Percentiles rank a stretch among this genome's conserved stretches.
Evolutionary conservation across 129 eudicot species (phyloP).

Genomic region (Daucus carota): DH1_v3.0 NC_030387.2:11451501-11452000

Average conservation of each 20-base stretch:
- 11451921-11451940: not conserved
- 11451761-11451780: conserved; percentile 91
- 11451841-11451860: not conserved
- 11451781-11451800: conserved; percentile 85
- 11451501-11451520: not conserved
- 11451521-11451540: not conserved
- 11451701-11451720: conserved; percentile 98
- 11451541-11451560: too few relatives aligned
- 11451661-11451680: not conserved
- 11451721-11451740: conserved; percentile 86
- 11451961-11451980: too few relatives aligned
- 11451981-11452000: too few relatives aligned
- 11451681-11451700: conserved; percentile 2
- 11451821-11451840: not conserved
- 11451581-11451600: too few relatives aligned
- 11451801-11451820: conserved; percentile 58
- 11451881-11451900: not conserved
- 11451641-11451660: not conserved
- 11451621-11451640: not conserved
- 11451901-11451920: not conserved
- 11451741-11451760: conserved; percentile 49
- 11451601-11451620: not conserved
- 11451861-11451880: not conserved
- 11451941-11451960: too few relatives aligned
- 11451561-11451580: not conserved